Base-by-base conservation (phyloP, 495 filamentous ascomycete genomes). In the Halenospora varia region DNA sequence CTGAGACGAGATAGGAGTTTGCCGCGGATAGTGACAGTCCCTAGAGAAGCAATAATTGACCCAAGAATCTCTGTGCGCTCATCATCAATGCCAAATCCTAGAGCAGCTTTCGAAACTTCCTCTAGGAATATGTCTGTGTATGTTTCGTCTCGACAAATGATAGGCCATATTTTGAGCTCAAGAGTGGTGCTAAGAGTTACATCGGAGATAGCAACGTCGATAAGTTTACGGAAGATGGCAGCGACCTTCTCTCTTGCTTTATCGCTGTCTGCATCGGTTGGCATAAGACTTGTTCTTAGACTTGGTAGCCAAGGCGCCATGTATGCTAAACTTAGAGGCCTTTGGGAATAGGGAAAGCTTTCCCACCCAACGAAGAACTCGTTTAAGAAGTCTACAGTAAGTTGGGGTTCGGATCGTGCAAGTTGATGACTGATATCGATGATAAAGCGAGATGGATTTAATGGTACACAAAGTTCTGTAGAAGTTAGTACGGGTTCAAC, bases 331-430 rank as follows among this genome's bases (percentile, higher is more conserved):
- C 81, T 84, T 48, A 86, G 63, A 3, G 84, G 81, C 58, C 83
- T 77, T 66, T 87, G 83, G 50, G 81, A 76, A 10, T 81, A 76
- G 22, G 78, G 74, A 60, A 84, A 84, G 64, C 81, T 82, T 49
- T 84, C 83, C 84, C 84, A 87, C 10, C 83, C 82, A 40, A 85
- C 79, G 59, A 86, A 87, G 61, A 86, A 87, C 66, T 86, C 84
- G 24, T 82, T 84, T 25, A 87, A 59, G 57, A 87, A 86, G 62
- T 86, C 84, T 29, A 75, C 75, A 1, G 84, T 87, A n/a, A 87
- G 72, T 63, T 83, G 82, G 35, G 84, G 82, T 60, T 87, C 82
- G 23, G 82, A 75, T 50, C 69, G 68, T 22, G 84, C 84, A 44
- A 87, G 69, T 47, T 80, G 75, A 66, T 79, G 76, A 68, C 82